Percentiles rank a stretch among this genome's conserved stretches.
Conservation (phyloP, 2,329 filamentous ascomycete species). For the Coleophoma cylindrospora region DNA sequence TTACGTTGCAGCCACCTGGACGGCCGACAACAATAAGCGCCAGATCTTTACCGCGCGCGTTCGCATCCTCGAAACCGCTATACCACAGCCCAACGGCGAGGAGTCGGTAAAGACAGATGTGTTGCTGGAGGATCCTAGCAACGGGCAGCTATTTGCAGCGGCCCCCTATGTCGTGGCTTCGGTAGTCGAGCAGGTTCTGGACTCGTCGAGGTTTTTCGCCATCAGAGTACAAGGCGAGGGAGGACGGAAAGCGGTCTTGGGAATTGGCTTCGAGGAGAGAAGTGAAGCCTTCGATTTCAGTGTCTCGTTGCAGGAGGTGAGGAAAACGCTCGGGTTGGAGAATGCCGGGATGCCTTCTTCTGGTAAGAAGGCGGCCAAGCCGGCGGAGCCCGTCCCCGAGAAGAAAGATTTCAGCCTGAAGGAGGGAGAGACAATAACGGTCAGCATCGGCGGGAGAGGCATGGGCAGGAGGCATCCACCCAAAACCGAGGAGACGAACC, state of each 20-base stretch:
- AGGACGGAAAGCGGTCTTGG: constrained; percentile 72
- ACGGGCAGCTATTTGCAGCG: constrained; percentile 75
- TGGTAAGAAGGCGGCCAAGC: constrained; percentile 25
- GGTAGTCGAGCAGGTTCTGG: constrained; percentile 64
- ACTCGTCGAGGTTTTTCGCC: constrained; percentile 48
- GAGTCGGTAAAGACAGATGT: constrained; percentile 67
- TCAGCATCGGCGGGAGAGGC: constrained; percentile 61
- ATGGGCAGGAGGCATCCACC: constrained; percentile 18
- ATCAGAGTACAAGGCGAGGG: constrained; percentile 58
- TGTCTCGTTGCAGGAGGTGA: constrained; percentile 73
- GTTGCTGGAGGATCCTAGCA: constrained; percentile 70
- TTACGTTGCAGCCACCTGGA: constrained; percentile 76
- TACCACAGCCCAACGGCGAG: constrained; percentile 32
- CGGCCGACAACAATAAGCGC: constrained; percentile 57
- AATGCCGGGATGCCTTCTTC: constrained; percentile 26
- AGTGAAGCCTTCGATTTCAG: constrained; percentile 83
- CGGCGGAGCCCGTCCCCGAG: constrained; percentile 35
- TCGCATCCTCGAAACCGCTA: constrained; percentile 71
- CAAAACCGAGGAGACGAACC: constrained; percentile 18
- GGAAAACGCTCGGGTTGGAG: constrained; percentile 63
- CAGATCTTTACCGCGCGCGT: constrained; percentile 84
- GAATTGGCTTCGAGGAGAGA: constrained; percentile 83
- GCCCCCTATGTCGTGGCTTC: constrained; percentile 66
- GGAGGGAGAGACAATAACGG: constrained; percentile 83
- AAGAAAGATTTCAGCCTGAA: constrained; percentile 81